These are phyloP conservation scores for Flammula alnicola DNA, from an alignment of 1,284 basidiomycete genomes.

Conservation along the genomic window DNA sequence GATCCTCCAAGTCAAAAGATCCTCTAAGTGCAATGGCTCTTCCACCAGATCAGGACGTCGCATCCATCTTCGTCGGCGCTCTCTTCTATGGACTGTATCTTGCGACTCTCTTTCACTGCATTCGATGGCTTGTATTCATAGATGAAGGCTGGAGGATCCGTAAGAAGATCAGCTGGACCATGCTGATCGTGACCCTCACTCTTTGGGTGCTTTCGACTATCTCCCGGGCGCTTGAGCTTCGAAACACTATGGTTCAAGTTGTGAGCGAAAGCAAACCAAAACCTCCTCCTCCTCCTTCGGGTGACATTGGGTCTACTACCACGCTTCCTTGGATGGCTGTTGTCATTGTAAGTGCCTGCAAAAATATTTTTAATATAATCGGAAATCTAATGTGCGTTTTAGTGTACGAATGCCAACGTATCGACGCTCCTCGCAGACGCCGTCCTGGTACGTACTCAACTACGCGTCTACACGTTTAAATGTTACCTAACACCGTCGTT, in stretches of 20 bases:
- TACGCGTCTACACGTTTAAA: neutral
- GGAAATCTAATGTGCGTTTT: too few relatives aligned
- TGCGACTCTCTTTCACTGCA: neutral
- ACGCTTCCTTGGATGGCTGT: too few relatives aligned
- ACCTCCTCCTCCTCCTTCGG: too few relatives aligned
- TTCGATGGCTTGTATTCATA: conserved; percentile 9
- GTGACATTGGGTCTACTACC: too few relatives aligned
- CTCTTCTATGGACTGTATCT: conserved; percentile 3
- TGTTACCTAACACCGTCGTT: neutral
- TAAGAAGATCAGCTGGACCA: conserved; percentile 2
- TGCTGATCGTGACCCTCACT: neutral
- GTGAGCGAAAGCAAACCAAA: too few relatives aligned
- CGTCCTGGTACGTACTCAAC: neutral
- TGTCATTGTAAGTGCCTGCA: too few relatives aligned
- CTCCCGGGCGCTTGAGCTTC: neutral
- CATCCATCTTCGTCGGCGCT: conserved; percentile 1
- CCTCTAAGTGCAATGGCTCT: too few relatives aligned
- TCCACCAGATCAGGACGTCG: neutral
- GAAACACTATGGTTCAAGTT: too few relatives aligned
- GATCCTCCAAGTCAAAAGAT: too few relatives aligned
- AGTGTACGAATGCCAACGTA: too few relatives aligned
- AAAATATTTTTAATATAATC: too few relatives aligned
- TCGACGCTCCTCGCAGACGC: too few relatives aligned
- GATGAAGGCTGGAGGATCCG: conserved; percentile 11
- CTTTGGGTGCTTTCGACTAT: neutral